phyloP scores from a whole-genome alignment of 129 eudicot genomes.

The Flaveria brownii region DNA sequence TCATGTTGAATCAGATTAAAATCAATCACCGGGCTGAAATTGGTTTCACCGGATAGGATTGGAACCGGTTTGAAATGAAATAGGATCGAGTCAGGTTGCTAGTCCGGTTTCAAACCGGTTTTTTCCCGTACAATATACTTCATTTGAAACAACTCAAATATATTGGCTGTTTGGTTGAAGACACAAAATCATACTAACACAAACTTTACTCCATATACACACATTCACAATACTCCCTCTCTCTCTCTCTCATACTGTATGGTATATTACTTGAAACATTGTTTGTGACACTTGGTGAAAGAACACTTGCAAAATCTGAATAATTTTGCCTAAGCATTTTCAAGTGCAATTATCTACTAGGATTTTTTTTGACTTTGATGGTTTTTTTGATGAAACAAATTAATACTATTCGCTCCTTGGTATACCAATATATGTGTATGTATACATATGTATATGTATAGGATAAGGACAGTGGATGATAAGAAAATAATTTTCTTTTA shows the following conservation, averaged over 20 bases:
- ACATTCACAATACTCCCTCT: not conserved
- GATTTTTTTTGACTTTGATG: not conserved
- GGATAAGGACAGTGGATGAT: too few species aligned
- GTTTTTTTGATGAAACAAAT: not conserved
- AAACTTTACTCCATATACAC: not conserved
- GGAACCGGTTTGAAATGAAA: too few species aligned
- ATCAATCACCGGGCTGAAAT: too few species aligned
- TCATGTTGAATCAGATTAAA: too few species aligned
- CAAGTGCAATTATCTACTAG: not conserved
- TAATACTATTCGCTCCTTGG: not conserved
- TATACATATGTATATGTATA: too few species aligned
- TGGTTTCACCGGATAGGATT: too few species aligned
- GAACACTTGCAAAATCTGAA: not conserved
- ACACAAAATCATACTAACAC: slow-evolving; percentile 7
- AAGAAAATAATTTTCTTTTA: too few species aligned
- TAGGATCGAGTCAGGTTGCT: too few species aligned
- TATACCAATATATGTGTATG: not conserved
- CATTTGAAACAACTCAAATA: slow-evolving; percentile 30
- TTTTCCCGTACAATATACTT: not conserved
- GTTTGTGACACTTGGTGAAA: not conserved
- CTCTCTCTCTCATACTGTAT: not conserved
- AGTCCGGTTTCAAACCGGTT: too few species aligned
- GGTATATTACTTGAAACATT: not conserved
- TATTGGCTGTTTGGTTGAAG: slow-evolving; percentile 33
- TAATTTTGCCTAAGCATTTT: not conserved